Base-by-base conservation (phyloP, 768 basidiomycete genomes). In the Boletus eberwhitei region DNA sequence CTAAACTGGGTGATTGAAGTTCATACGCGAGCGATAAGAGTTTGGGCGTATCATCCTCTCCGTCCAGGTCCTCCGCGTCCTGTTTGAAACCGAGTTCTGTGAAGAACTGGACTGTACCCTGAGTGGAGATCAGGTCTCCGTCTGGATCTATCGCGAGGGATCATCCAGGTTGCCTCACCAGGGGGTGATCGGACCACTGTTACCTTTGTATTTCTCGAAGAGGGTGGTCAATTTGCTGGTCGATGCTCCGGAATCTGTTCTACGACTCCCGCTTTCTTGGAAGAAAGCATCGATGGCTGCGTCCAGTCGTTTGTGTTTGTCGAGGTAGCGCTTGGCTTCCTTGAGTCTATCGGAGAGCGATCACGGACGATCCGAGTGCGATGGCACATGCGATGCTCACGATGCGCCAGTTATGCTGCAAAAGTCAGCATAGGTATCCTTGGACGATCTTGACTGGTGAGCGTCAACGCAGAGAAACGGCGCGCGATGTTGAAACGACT, bases 11-110 rank as follows among this genome's bases (percentile, higher is more conserved):
- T 5, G 88, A 88, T 64, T 88, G 86, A 24, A 93, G 79, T 62
- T 93, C 89, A 62, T 79, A 90, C 9, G 92, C 93, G 38, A 96
- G 74, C 6, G 88, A 83, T 40, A 95, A 79, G 48, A 95, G 74
- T 8, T 63, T 66, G 13, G 92, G 89, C 22, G 90, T 85, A 62
- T 94, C 89, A 58, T 91, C 90, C 1, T 89, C 75, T 16, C 90
- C 83, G 1, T 65, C 73, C 1, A 91, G 73, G 61, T 89, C 89
- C 60, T 81, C 74, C 8, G 62, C 66, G 34, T 65, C 60, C 38
- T 63, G 66, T 9, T 55, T 66, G 61, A 68, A 65, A 13, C 65
- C 65, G 4, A 66, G 54, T 1, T 66, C 66, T 34, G 58, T 44
- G 57, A 92, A 91, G 43, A 93, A 73, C 65, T 74, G 77, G 69